Percentiles rank a stretch among this genome's conserved stretches.
These are phyloP conservation scores for Volvox africanus DNA, from an alignment of 139 green algal genomes.

Conservation along the genomic window DNA sequence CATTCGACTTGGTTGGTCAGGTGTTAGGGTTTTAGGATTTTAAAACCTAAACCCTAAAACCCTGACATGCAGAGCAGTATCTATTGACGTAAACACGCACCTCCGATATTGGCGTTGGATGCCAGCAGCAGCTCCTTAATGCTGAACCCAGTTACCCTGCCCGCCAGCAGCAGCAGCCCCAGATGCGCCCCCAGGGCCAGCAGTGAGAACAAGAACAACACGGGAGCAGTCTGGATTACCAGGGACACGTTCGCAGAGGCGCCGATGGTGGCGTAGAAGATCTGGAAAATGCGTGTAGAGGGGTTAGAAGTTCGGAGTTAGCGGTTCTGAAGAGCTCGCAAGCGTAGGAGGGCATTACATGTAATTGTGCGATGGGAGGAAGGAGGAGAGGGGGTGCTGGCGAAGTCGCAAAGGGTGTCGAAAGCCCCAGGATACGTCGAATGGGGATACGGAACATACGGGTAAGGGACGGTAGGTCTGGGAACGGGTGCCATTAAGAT, in stretches of 20 bases:
- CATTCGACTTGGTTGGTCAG: background rate
- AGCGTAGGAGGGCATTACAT: too few species aligned
- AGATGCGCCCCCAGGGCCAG: constrained; percentile 75
- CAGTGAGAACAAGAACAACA: constrained; percentile 88
- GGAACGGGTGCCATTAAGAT: background rate
- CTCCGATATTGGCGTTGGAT: constrained; percentile 93
- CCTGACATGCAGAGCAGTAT: too few species aligned
- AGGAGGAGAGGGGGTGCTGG: too few species aligned
- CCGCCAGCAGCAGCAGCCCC: constrained; percentile 71
- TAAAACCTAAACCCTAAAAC: too few species aligned
- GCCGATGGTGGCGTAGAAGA: constrained; percentile 94
- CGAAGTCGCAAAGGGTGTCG: too few species aligned
- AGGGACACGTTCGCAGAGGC: constrained; percentile 80
- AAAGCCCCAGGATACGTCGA: too few species aligned
- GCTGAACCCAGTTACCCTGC: constrained; percentile 72
- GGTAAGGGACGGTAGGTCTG: background rate
- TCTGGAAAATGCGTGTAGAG: constrained; percentile 46
- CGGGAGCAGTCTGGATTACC: constrained; percentile 84
- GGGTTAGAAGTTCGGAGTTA: too few species aligned
- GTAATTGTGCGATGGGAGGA: too few species aligned
- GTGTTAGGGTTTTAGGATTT: too few species aligned
- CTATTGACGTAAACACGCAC: background rate
- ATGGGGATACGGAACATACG: too few species aligned
- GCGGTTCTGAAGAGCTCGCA: too few species aligned
- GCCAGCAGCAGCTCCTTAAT: constrained; percentile 83